Evolutionary conservation across 352 stramenopile species (phyloP).

Genomic region (Pythium coloratum): DNA sequence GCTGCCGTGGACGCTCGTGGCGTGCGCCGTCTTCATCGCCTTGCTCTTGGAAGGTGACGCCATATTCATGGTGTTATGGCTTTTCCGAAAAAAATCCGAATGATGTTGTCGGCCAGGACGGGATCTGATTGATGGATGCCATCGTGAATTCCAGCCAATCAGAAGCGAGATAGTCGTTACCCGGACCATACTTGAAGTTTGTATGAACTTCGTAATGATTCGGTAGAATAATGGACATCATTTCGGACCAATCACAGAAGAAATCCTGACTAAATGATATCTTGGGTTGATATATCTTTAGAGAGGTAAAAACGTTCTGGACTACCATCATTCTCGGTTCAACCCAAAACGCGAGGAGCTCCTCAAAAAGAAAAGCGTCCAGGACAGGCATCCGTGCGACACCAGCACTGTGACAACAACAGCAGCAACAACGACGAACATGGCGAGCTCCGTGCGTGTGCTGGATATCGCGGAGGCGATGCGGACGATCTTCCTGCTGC

Average conservation of each 20-base stretch:
- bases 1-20: slow-evolving; percentile 1
- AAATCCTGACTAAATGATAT: neutral
- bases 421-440: neutral
- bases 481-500: slow-evolving; percentile 15
- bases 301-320: neutral
- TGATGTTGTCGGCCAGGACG: neutral
- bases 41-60: neutral
- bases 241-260: slow-evolving; percentile 11
- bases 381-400: neutral
- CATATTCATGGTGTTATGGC: neutral
- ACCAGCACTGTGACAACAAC: neutral
- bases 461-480: slow-evolving; percentile 24
- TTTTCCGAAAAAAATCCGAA: slow-evolving; percentile 3
- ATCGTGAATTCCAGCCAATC: neutral
- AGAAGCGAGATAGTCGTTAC: neutral
- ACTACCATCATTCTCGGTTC: slow-evolving; percentile 11
- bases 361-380: neutral
- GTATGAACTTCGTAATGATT: neutral
- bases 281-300: slow-evolving; percentile 21
- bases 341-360: slow-evolving; percentile 9
- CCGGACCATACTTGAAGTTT: neutral
- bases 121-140: slow-evolving; percentile 1
- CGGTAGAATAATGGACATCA: neutral
- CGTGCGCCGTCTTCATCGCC: slow-evolving; percentile 11
- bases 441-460: slow-evolving; percentile 10